A percentile compares a stretch with the other conserved stretches of the same genome.
phyloP scores from a whole-genome alignment of 768 basidiomycete species.

The Boletus sp. region DNA sequence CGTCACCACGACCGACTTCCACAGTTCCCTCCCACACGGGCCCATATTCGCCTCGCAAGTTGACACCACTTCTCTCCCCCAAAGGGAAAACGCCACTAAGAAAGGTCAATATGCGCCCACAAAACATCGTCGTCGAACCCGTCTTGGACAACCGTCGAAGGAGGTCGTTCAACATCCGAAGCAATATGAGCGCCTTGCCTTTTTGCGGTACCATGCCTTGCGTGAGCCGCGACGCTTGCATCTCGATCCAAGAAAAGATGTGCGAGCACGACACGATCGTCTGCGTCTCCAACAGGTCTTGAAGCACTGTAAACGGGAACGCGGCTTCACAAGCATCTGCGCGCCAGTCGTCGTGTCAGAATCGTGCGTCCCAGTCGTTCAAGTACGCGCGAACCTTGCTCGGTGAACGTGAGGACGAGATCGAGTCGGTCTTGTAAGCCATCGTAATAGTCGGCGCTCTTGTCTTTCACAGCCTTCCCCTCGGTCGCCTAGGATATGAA shows the following conservation, averaged over 20 bases:
- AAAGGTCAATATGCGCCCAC: slow-evolving; percentile 86
- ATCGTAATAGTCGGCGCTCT: slow-evolving; percentile 56
- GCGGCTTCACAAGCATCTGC: slow-evolving; percentile 75
- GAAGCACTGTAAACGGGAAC: slow-evolving; percentile 71
- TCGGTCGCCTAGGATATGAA: slow-evolving; percentile 53
- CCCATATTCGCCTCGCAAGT: slow-evolving; percentile 85
- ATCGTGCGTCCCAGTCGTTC: neutral
- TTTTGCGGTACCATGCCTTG: slow-evolving; percentile 81
- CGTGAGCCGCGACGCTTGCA: slow-evolving; percentile 65
- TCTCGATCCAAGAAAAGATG: slow-evolving; percentile 87
- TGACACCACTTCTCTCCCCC: slow-evolving; percentile 88
- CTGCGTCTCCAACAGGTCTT: slow-evolving; percentile 82
- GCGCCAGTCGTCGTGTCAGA: neutral
- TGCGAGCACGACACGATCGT: slow-evolving; percentile 84
- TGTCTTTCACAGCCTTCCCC: slow-evolving; percentile 57
- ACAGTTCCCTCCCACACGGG: slow-evolving; percentile 72
- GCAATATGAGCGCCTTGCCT: slow-evolving; percentile 81
- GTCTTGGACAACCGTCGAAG: slow-evolving; percentile 84
- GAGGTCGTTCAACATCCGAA: slow-evolving; percentile 85
- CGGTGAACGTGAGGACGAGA: slow-evolving; percentile 71
- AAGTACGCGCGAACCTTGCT: slow-evolving; percentile 53
- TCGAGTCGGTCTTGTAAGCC: slow-evolving; percentile 64
- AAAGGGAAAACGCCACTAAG: slow-evolving; percentile 83
- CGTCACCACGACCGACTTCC: slow-evolving; percentile 36
- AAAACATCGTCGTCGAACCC: slow-evolving; percentile 81